These are phyloP conservation scores for Pterocarpus santalinus DNA, from an alignment of 306 rosid genomes.

Conservation along the genomic window DNA sequence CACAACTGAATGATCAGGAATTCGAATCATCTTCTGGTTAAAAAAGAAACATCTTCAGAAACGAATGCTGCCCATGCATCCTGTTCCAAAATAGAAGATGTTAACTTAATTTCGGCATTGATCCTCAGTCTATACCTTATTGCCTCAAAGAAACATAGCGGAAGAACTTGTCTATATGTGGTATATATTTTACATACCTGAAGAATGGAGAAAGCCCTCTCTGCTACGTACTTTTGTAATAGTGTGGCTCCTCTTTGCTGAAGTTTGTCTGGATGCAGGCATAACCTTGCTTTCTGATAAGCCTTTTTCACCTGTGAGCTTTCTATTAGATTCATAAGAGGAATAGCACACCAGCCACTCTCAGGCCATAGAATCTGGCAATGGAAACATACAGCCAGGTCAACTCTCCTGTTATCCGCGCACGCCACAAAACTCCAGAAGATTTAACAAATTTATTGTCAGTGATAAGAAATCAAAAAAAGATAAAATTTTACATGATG, in stretches of 20 bases:
- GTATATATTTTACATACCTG: conserved; percentile 63
- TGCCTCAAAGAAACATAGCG: neutral
- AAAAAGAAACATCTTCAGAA: conserved; percentile 72
- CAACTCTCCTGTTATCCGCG: conserved; percentile 24
- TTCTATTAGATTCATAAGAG: conserved; percentile 67
- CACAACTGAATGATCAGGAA: conserved; percentile 45
- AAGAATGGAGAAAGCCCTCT: conserved; percentile 80
- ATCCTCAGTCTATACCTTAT: conserved; percentile 1
- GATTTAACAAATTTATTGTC: neutral
- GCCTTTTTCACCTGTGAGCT: conserved; percentile 81
- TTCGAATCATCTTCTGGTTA: conserved; percentile 43
- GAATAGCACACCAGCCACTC: conserved; percentile 79
- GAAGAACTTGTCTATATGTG: conserved; percentile 1
- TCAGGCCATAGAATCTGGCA: conserved; percentile 76
- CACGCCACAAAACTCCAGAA: neutral
- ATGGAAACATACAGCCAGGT: conserved; percentile 39
- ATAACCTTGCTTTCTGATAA: conserved; percentile 89
- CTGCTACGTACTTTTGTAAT: conserved; percentile 76
- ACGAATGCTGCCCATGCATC: conserved; percentile 89
- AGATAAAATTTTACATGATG: conserved; percentile 66
- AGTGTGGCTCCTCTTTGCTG: conserved; percentile 91
- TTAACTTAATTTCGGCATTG: conserved; percentile 7
- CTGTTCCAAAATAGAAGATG: conserved; percentile 53
- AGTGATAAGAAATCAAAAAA: neutral
- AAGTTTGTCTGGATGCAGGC: conserved; percentile 92